phyloP scores from a whole-genome alignment of 768 basidiomycete genomes.

The Lyophyllum semitale region DNA sequence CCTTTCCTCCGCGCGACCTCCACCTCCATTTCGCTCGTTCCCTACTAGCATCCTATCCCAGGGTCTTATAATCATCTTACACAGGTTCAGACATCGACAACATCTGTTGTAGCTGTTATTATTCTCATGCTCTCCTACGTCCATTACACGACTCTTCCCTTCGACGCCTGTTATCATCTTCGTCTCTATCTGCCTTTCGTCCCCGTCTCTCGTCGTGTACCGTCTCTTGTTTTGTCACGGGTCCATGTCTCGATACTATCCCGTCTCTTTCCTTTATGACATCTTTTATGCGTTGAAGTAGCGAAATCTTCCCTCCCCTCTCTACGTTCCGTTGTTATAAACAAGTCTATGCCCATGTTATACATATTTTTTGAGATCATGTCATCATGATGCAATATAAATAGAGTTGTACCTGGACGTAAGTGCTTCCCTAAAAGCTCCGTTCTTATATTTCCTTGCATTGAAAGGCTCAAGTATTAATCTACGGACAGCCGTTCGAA shows the following conservation, averaged over 20 bases:
- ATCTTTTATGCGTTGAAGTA: background rate
- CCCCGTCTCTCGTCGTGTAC: constrained; percentile 14
- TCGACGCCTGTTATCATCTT: constrained; percentile 15
- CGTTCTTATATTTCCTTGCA: no score
- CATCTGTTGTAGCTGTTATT: constrained; percentile 9
- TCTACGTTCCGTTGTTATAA: background rate
- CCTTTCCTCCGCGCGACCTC: constrained; percentile 3
- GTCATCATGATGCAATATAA: no score
- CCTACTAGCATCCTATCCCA: constrained; percentile 10
- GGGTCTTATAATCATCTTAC: constrained; percentile 16
- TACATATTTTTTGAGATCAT: background rate
- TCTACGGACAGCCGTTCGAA: no score
- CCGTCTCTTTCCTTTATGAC: background rate
- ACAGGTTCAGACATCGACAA: constrained; percentile 7
- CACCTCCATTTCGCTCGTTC: background rate
- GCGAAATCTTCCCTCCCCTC: background rate
- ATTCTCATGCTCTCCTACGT: constrained; percentile 3
- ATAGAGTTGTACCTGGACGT: no score
- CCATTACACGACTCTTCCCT: background rate
- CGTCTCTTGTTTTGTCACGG: constrained; percentile 16
- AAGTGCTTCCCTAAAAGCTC: no score
- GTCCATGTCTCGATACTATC: constrained; percentile 11
- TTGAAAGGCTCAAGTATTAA: no score
- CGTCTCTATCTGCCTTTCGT: constrained; percentile 8
- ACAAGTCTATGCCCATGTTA: no score